Evolutionary conservation across 768 basidiomycete genomes (phyloP).

Genomic region (Daedaleopsis sinensis): DNA sequence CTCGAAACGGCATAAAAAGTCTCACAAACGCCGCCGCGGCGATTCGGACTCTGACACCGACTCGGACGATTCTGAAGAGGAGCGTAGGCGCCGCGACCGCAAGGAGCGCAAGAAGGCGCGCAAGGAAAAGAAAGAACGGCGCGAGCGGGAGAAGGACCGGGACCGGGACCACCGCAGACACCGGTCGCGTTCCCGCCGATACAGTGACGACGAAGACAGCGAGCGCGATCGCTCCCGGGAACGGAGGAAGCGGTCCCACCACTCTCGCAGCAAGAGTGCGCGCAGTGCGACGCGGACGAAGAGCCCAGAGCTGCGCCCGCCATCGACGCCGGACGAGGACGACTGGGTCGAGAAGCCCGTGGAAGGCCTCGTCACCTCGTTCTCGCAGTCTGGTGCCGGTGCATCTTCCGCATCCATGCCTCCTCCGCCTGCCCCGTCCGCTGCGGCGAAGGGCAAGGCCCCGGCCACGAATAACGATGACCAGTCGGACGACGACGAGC

Average conservation of each 20-base stretch:
- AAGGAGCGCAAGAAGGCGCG: conserved; percentile 63
- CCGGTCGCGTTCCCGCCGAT: conserved; percentile 36
- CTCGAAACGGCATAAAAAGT: conserved; percentile 55
- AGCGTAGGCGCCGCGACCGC: conserved; percentile 55
- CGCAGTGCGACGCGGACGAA: conserved; percentile 31
- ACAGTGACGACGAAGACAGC: conserved; percentile 36
- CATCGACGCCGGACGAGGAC: conserved; percentile 44
- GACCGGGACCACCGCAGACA: conserved; percentile 32
- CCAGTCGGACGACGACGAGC: conserved; percentile 63
- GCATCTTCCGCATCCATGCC: conserved; percentile 24
- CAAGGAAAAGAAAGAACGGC: conserved; percentile 50
- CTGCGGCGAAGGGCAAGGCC: conserved; percentile 22
- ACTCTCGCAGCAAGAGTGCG: conserved; percentile 30
- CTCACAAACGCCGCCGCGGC: conserved; percentile 55
- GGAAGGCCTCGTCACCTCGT: conserved; percentile 18
- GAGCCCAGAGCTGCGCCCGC: conserved; percentile 32
- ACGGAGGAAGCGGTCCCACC: conserved; percentile 33
- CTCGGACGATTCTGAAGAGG: conserved; percentile 54
- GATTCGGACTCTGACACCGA: conserved; percentile 46
- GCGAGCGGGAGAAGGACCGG: conserved; percentile 33
- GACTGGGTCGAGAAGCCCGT: conserved; percentile 70
- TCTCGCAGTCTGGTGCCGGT: conserved; percentile 26
- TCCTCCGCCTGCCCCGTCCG: conserved; percentile 19
- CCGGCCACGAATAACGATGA: conserved; percentile 22
- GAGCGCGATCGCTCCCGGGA: conserved; percentile 39